Percentiles rank a stretch among this genome's conserved stretches.
These are phyloP conservation scores for Fragaria vesca DNA, from an alignment of 306 rosid species.

Conservation along the genomic window DNA sequence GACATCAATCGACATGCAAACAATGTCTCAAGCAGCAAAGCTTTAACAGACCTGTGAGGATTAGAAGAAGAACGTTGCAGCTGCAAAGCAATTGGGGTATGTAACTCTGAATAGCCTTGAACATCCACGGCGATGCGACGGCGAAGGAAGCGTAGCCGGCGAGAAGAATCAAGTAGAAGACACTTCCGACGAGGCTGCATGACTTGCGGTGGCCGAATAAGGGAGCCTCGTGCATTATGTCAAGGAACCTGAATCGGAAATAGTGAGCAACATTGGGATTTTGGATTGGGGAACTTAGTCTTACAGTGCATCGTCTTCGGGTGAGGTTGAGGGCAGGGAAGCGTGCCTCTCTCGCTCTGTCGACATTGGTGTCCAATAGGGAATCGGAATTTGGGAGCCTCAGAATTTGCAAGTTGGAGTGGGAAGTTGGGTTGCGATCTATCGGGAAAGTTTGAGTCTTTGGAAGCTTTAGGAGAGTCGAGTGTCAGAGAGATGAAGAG, in stretches of 20 bases:
- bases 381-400: no score
- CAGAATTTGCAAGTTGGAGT: no score
- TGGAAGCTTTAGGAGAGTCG: no score
- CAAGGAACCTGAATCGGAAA: conserved; percentile 61
- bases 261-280: neutral
- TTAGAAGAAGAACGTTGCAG: conserved; percentile 73
- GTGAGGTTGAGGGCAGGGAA: conserved; percentile 27
- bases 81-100: conserved; percentile 78
- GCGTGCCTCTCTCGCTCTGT: conserved; percentile 29
- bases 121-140: conserved; percentile 71
- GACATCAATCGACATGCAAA: no score
- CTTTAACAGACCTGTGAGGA: conserved; percentile 61
- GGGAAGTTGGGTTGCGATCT: no score
- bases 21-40: neutral
- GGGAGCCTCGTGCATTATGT: conserved; percentile 95
- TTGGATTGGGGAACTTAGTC: neutral
- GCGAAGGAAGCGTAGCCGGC: conserved; percentile 75
- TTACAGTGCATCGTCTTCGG: conserved; percentile 36
- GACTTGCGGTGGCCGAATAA: conserved; percentile 86
- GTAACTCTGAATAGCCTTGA: conserved; percentile 41
- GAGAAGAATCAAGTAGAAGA: conserved; percentile 61
- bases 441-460: no score
- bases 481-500: no score
- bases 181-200: conserved; percentile 72
- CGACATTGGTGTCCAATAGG: neutral